Conservation (phyloP, 2,329 filamentous ascomycete genomes). For the Fusarium redolens region DNA sequence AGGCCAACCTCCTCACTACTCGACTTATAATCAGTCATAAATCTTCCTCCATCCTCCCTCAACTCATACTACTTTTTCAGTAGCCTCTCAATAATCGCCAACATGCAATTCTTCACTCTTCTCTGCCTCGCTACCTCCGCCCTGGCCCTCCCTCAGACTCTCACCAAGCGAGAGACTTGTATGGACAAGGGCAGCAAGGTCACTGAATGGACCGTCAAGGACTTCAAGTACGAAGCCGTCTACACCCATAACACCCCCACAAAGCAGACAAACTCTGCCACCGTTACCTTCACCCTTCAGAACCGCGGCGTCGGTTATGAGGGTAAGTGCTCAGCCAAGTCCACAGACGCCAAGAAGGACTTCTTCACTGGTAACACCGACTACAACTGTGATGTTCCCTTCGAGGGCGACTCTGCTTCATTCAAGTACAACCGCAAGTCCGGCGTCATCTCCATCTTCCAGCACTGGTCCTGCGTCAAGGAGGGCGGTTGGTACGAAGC, state of each 20-base stretch:
- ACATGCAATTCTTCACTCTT: slow-evolving; percentile 43
- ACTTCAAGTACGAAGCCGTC: slow-evolving; percentile 61
- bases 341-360: slow-evolving; percentile 55
- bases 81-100: slow-evolving; percentile 14
- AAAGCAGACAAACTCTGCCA: slow-evolving; percentile 60
- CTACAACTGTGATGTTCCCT: slow-evolving; percentile 57
- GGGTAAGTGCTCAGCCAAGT: slow-evolving; percentile 55
- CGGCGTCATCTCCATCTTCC: slow-evolving; percentile 55
- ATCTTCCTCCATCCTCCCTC: neutral
- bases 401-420: slow-evolving; percentile 45
- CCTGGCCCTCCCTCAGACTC: slow-evolving; percentile 41
- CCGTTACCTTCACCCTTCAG: slow-evolving; percentile 59
- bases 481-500: slow-evolving; percentile 51
- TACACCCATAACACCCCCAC: slow-evolving; percentile 61
- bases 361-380: slow-evolving; percentile 61
- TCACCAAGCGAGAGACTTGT: slow-evolving; percentile 35
- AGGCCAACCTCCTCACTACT: slow-evolving; percentile 20
- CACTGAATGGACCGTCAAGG: slow-evolving; percentile 53
- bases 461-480: slow-evolving; percentile 61
- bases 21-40: slow-evolving; percentile 5
- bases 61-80: neutral
- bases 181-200: slow-evolving; percentile 40
- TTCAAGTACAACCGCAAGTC: slow-evolving; percentile 58
- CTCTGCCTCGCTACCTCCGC: slow-evolving; percentile 45
- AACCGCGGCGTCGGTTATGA: slow-evolving; percentile 58